Base-by-base conservation (phyloP, 108 stramenopile species). In the Nitzschia palea region DNA sequence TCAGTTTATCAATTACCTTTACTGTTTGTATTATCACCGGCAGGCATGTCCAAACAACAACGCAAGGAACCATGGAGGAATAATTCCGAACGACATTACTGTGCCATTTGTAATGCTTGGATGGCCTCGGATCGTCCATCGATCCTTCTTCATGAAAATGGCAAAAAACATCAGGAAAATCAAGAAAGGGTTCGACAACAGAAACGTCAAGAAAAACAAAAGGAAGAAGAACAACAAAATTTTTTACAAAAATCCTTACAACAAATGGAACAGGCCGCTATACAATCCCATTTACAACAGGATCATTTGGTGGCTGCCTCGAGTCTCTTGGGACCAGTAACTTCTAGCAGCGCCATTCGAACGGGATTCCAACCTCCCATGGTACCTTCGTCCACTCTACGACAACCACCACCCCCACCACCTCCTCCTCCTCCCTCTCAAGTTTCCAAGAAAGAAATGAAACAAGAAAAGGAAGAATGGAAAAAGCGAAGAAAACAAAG, bases 81-180 rank as follows among this genome's bases (percentile, higher is more conserved):
- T 61, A 37, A 75, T 4, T 43, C 18, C 20, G 83, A 88, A 54
- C 85, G 93, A 0, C 88, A 95, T 65, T 91, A 91, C 68, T 95
- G 93, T 62, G 68, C 79, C 10, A 65, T 85, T 3, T 95, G 93
- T 76, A 95, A 95, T 55, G 80, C 65, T 0, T 95, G 93, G 93
- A 91, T 90, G 88, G 86, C 82, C 15, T 73, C 66, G 47, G 90
- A 95, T 68, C 86, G 90, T 1, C 86, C 85, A 35, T 87, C 88
- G 30, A 95, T 91, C 47, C 40, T 80, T 23, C 55, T 86, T 22
- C 93, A 95, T 76, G 90, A 95, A 57, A 89, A 95, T 66, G 93
- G 93, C 2, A 87, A 85, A 70, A 95, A 90, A 62, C 93, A 95
- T 61, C 47, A 70, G 34, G 87, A 95, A 70, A 79, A 80, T 32